phyloP scores from a whole-genome alignment of 441 rosid genomes.

The Pelargonium fulgidum region DNA sequence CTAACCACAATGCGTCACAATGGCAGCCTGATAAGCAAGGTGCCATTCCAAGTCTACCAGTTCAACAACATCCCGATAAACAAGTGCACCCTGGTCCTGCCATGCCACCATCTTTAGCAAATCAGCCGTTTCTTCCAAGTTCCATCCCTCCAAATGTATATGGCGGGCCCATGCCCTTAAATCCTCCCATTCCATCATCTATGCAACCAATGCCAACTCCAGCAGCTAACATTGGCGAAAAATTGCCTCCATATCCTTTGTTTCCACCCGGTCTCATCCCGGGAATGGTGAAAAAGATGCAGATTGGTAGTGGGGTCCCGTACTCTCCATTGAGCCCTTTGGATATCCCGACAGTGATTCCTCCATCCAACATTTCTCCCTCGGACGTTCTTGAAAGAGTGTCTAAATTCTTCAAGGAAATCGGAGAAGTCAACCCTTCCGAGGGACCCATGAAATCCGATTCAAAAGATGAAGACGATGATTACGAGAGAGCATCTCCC shows the following conservation, averaged over 20 bases:
- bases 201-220: conserved; percentile 34
- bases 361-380: conserved; percentile 70
- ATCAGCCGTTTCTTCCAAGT: conserved; percentile 61
- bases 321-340: conserved; percentile 90
- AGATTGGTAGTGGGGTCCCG: conserved; percentile 98
- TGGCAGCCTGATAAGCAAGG: conserved; percentile 58
- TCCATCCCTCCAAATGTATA: conserved; percentile 44
- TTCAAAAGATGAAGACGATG: conserved; percentile 58
- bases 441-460: conserved; percentile 72
- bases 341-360: conserved; percentile 87
- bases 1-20: conserved; percentile 31
- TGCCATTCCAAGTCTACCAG: conserved; percentile 30
- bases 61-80: conserved; percentile 48
- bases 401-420: conserved; percentile 81
- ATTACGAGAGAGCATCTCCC: conserved; percentile 58
- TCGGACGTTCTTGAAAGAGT: conserved; percentile 76
- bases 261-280: conserved; percentile 98
- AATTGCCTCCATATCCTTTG: conserved; percentile 82
- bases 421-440: conserved; percentile 87
- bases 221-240: conserved; percentile 46
- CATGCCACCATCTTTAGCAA: conserved; percentile 34
- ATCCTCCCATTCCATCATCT: conserved; percentile 43
- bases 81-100: conserved; percentile 23
- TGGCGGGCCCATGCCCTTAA: conserved; percentile 56
- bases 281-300: conserved; percentile 97